phyloP scores from a whole-genome alignment of 441 rosid genomes.

The Gossypium gossypioides region DNA sequence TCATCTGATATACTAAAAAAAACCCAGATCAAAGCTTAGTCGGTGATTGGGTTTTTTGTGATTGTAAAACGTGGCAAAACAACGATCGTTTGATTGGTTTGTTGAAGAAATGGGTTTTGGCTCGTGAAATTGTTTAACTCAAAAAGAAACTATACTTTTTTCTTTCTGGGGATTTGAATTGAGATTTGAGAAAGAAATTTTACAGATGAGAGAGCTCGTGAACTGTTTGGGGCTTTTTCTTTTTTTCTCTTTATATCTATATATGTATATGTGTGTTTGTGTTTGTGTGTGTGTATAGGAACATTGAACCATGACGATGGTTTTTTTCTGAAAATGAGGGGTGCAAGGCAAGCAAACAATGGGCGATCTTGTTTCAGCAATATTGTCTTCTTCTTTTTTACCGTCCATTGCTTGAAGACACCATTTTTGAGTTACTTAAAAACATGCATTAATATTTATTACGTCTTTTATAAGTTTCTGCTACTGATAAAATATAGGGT shows the following conservation, averaged over 20 bases:
- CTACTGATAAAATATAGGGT: too few species aligned
- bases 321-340: neutral
- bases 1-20: conserved; percentile 13
- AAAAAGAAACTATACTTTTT: neutral
- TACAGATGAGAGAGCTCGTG: neutral
- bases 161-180: neutral
- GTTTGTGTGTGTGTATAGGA: neutral
- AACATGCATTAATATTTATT: too few species aligned
- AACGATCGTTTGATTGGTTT: conserved; percentile 27
- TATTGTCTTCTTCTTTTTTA: neutral
- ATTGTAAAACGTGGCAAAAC: conserved; percentile 26
- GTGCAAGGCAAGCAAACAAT: neutral
- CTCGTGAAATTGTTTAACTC: conserved; percentile 56
- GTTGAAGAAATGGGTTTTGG: conserved; percentile 31
- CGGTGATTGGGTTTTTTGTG: conserved; percentile 8
- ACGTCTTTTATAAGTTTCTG: too few species aligned
- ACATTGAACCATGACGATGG: neutral
- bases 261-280: neutral
- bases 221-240: neutral
- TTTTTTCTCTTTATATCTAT: neutral
- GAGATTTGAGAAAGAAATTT: neutral
- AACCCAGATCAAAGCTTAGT: conserved; percentile 12
- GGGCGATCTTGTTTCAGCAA: neutral
- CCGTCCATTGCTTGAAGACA: neutral
- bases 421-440: too few species aligned